Base-by-base conservation (phyloP, 441 rosid species). In the Rhodomyrtus psidioides region DNA sequence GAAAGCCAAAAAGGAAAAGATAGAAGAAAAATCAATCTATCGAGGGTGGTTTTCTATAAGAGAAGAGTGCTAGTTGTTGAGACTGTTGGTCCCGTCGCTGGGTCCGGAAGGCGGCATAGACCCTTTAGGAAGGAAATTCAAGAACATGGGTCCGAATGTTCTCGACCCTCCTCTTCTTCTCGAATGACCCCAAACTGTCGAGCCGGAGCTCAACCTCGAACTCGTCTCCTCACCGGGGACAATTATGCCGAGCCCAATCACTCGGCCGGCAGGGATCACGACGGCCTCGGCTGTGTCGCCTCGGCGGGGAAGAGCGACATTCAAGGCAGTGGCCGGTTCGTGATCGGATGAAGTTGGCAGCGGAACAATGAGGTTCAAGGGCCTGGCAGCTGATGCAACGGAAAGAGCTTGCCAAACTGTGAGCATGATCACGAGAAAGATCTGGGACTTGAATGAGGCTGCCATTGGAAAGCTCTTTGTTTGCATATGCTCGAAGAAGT, bases 121-220 rank as follows among this genome's bases (percentile, higher is more conserved):
- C 56, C 95, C 94, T 89, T 91, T 95, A 0, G 95, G 96, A 75
- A 95, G 94, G 88, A 84, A 81, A 76, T 85, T 90, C 83, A 95
- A 85, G 90, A 93, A 76, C 89, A 91, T 57, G 23, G 90, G 83
- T 58, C 89, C 91, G 49, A 89, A 88, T 34, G 74, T 91, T 26
- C 90, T 89, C 55, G 87, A 19, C 15, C 57, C 76, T 81, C 85
- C 34, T n/a, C 44, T 21, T 62, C 44, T 62, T 39, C n/a, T 21
- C 6, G 79, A 39, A 39, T 24, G 49, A 70, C 1, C 0, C 49
- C n/a, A 70, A 70, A 49, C 79, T 12, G 9, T 70, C 8, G 79
- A 39, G 6, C 9, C 15, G 79, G 79, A 70, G n/a, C 5, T 70
- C 79, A n/a, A 21, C 49, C 79, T 39, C n/a, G 26, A 70, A 0